These are phyloP conservation scores for Huntiella decipiens DNA, from an alignment of 2,329 filamentous ascomycete species.

Conservation along the genomic window DNA sequence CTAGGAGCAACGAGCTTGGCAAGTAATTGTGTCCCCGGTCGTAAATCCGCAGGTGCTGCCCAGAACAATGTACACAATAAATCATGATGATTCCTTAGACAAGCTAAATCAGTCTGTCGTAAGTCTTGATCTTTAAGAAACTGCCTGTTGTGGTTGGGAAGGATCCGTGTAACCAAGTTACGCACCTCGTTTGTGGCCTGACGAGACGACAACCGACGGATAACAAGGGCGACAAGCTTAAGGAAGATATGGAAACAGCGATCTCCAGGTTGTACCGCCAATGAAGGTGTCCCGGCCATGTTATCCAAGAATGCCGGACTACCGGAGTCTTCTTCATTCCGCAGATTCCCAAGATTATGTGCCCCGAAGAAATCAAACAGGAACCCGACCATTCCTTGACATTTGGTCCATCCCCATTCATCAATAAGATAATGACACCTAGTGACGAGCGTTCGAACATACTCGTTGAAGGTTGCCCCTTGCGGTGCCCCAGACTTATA, in stretches of 20 bases:
- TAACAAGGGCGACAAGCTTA: slow-evolving; percentile 40
- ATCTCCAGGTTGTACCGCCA: slow-evolving; percentile 35
- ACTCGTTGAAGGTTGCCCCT: slow-evolving; percentile 43
- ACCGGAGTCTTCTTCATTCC: slow-evolving; percentile 42
- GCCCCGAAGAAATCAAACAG: slow-evolving; percentile 52
- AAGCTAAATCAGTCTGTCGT: slow-evolving; percentile 40
- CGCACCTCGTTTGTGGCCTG: slow-evolving; percentile 35
- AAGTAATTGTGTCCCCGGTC: slow-evolving; percentile 34
- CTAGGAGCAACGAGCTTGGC: slow-evolving; percentile 39
- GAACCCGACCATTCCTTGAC: slow-evolving; percentile 35
- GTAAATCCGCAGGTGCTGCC: slow-evolving; percentile 35
- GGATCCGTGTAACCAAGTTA: slow-evolving; percentile 40
- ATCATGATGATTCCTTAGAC: slow-evolving; percentile 49
- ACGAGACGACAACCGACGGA: slow-evolving; percentile 29
- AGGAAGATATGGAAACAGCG: slow-evolving; percentile 49
- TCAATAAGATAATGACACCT: slow-evolving; percentile 44
- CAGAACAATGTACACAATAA: slow-evolving; percentile 48
- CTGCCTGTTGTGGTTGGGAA: slow-evolving; percentile 47
- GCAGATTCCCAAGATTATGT: slow-evolving; percentile 40
- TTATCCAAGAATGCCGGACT: slow-evolving; percentile 44
- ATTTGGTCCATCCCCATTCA: slow-evolving; percentile 47
- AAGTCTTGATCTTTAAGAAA: slow-evolving; percentile 43
- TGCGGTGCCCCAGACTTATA: slow-evolving; percentile 38
- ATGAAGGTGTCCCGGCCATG: slow-evolving; percentile 24
- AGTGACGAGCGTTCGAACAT: slow-evolving; percentile 38